These are phyloP conservation scores for Cyclotella kingstonii DNA, from an alignment of 108 stramenopile species.

Conservation along the genomic window DNA sequence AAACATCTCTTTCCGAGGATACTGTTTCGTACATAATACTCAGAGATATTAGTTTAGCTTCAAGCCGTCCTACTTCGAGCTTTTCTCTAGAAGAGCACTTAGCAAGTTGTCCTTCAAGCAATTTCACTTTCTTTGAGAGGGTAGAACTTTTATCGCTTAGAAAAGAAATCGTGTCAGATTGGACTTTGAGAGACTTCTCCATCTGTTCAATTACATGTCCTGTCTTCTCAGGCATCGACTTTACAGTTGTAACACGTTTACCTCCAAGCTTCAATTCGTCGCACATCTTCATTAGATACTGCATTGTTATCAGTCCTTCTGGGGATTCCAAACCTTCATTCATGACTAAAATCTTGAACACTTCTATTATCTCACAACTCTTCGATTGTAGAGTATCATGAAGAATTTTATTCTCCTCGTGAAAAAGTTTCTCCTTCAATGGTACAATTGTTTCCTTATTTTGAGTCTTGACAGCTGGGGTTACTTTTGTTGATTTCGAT, in stretches of 20 bases:
- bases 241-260: neutral
- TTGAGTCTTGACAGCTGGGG: no score
- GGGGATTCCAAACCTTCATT: no score
- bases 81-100: neutral
- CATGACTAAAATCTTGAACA: no score
- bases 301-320: slow-evolving; percentile 1
- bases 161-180: neutral
- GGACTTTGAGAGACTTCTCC: neutral
- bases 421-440: no score
- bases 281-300: neutral
- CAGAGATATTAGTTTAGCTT: neutral
- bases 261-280: neutral
- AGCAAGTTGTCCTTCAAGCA: slow-evolving; percentile 2
- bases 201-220: neutral
- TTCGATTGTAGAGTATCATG: no score
- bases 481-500: no score
- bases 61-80: slow-evolving; percentile 2
- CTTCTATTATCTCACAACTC: no score
- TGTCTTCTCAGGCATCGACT: neutral
- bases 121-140: neutral
- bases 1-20: neutral
- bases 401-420: no score
- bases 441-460: no score
- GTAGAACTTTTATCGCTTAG: neutral
- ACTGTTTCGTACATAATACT: neutral